Base-by-base conservation (phyloP, 352 stramenopile genomes). In the Phytophthora chlamydospora region DNA sequence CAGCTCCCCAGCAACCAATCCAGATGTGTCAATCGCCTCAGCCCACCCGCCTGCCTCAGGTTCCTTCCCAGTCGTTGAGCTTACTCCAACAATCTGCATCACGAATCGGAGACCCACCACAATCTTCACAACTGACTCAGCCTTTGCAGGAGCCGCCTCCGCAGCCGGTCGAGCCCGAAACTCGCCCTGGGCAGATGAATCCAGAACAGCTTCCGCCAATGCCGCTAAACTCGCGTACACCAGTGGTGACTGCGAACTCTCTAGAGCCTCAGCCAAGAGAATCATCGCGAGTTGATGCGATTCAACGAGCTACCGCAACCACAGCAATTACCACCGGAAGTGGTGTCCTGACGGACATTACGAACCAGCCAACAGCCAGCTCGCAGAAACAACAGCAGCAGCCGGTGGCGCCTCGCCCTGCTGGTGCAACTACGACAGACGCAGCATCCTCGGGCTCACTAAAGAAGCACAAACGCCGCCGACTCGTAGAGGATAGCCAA, bases 311-410 rank as follows among this genome's bases (percentile, higher is more conserved):
- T 29, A 35, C 29, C 17, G 45, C 14, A 53, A 73, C 6, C 51
- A 54, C 39, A 32, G 35, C 21, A 14, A 17, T 19, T 38, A 24
- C n/a, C 10, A 33, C 43, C 16, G 58, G 47, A 17, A 54, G 29
- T 59, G 46, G 73, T 8, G 76, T 77, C 3, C 48, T 91, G 17
- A 59, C 67, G 0, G 82, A 91, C 44, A 91, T 91, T 38, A 91
- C 82, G n/a, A 91, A 91, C 56, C 69, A 83, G 24, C 8, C 66
- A n/a, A 49, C 31, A 17, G 14, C 24, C 12, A 68, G 47, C 24
- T 48, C 39, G 3, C 60, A 58, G 34, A 47, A 52, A 48, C 60
- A 62, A n/a, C 66, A 68, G 38, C 51, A 71, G 35, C 61, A 64
- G 32, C 14, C 38, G n/a, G 17, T 35, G 24, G 27, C 33, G 6